A percentile compares a stretch with the other conserved stretches of the same genome.
These are phyloP conservation scores for Leccinum pallidistipes DNA, from an alignment of 1,284 basidiomycete species.

Conservation along the genomic window DNA sequence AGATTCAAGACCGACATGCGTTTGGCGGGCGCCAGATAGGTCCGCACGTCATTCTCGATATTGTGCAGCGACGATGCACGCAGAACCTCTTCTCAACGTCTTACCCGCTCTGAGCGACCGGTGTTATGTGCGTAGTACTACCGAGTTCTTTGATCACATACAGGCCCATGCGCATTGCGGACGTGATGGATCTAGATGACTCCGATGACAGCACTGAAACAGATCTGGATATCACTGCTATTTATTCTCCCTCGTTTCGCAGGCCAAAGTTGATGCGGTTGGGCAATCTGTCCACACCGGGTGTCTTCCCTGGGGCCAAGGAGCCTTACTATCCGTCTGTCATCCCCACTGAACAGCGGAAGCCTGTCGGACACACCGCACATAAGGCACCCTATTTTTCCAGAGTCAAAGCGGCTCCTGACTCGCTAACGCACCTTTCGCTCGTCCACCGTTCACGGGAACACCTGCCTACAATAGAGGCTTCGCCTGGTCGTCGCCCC, in stretches of 20 bases:
- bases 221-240: constrained; percentile 31
- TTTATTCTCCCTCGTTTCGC: constrained; percentile 28
- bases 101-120: background rate
- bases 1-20: too few species aligned
- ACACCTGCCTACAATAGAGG: constrained; percentile 21
- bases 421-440: constrained; percentile 33
- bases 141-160: constrained; percentile 24
- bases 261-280: constrained; percentile 41
- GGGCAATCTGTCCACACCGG: constrained; percentile 40
- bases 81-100: background rate
- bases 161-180: constrained; percentile 52
- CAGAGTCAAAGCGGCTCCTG: constrained; percentile 29
- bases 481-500: constrained; percentile 21
- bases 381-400: constrained; percentile 33
- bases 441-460: constrained; percentile 34
- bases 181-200: constrained; percentile 65
- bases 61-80: background rate
- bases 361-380: constrained; percentile 39
- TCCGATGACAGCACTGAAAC: constrained; percentile 37
- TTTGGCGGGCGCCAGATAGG: too few species aligned
- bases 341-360: constrained; percentile 32
- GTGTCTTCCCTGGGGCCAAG: constrained; percentile 32
- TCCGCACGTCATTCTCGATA: too few species aligned
- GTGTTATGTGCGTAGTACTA: background rate
- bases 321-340: constrained; percentile 35